These are phyloP conservation scores for Psilocybe cubensis DNA, from an alignment of 768 basidiomycete genomes.

Conservation along the genomic window DNA sequence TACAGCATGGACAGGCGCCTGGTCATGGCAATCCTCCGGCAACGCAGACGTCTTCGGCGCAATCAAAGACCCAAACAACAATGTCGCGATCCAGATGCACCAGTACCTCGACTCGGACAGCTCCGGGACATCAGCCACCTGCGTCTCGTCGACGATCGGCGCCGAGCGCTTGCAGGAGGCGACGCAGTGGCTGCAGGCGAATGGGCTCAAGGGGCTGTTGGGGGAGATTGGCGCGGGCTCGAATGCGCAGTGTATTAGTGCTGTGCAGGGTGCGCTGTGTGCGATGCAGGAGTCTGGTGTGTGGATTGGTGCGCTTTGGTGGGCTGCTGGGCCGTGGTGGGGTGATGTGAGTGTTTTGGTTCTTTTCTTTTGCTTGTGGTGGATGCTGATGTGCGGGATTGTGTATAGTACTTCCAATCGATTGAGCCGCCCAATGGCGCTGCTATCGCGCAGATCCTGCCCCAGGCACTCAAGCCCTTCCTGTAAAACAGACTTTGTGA, in stretches of 20 bases:
- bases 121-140: conserved; percentile 55
- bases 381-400: neutral
- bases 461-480: conserved; percentile 61
- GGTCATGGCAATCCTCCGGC: conserved; percentile 62
- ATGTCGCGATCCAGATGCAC: conserved; percentile 67
- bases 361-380: too few species aligned
- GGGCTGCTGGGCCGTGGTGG: conserved; percentile 71
- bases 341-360: conserved; percentile 47
- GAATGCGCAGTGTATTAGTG: conserved; percentile 46
- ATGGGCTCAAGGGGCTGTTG: conserved; percentile 65
- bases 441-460: conserved; percentile 54
- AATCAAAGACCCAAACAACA: conserved; percentile 63
- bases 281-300: conserved; percentile 59
- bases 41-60: conserved; percentile 53
- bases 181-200: conserved; percentile 59
- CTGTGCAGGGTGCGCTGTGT: conserved; percentile 59
- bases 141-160: conserved; percentile 64
- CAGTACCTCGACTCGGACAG: conserved; percentile 72
- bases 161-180: conserved; percentile 58
- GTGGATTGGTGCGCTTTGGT: conserved; percentile 59
- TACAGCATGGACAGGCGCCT: conserved; percentile 61
- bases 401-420: conserved; percentile 53
- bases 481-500: conserved; percentile 44
- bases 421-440: conserved; percentile 64
- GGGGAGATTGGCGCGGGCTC: conserved; percentile 63